Evolutionary conservation across 2,329 filamentous ascomycete species (phyloP), one percentile per base, ranked within the genome.

Genomic region (Rosellinia necatrix): DNA sequence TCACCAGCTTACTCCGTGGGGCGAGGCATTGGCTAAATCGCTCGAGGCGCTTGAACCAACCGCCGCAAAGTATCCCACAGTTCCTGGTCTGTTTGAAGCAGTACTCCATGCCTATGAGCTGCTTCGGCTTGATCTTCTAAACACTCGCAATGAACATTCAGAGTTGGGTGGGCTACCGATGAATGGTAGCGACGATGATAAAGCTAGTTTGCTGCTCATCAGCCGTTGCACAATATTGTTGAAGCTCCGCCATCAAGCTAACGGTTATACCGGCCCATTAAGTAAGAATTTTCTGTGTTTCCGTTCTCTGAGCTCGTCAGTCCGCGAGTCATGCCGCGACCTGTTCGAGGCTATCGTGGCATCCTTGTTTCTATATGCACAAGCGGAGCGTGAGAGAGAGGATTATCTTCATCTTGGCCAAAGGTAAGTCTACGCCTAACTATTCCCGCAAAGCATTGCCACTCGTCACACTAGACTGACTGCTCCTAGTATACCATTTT

Each of bases 231-330:
- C 92, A 12, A 92, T 90, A 49, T 79, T 97, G 55, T 83, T 92
- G 48, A 91, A 89, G 68, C 80, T 97, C 59, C 85, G 87, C 27
- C 94, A 99, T 71, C 84, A 90, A 65, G 81, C 83, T 3, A 92
- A 93, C 64, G 94, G 94, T 25, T 99, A 97, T 74, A 97, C 93
- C 2, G 94, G 94, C 0, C 93, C 94, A 1, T 81, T 99, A 1
- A 96, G 92, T 78, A 88, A 94, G 72, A 92, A 93, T 64, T 80
- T 97, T 49, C 81, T 99, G 37, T 87, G 86, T 22, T 99, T 92
- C 77, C 89, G 91, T 58, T 92, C 91, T 1, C 80, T 97, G 55
- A 86, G 91, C 35, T 88, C 88, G 2, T 85, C 90, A 35, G 87
- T 97, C 21, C 88, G 92, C 34, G 85, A 88, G 61, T 85, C 87